Base-by-base conservation (phyloP, 768 basidiomycete genomes). In the Mycena haematopus region DNA sequence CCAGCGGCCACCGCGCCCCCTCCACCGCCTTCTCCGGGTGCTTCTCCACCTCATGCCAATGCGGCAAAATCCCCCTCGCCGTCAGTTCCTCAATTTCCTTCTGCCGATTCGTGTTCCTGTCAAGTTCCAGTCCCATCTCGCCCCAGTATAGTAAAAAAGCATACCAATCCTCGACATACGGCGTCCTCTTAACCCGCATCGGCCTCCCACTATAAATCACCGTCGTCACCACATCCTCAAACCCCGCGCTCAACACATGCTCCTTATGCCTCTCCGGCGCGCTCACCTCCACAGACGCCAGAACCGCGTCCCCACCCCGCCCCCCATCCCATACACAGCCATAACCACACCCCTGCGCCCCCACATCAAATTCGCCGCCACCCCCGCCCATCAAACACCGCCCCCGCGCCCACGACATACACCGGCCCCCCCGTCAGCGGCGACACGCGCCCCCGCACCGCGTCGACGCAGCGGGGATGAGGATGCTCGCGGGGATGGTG, bases 391-490 rank as follows among this genome's bases (percentile, higher is more conserved):
- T 96, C 93, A 76, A 86, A 93, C 21, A 98, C 90, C 0, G 93
- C 95, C 33, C 95, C 95, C 6, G 95, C 95, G 27, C 93, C 95
- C 61, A 98, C 77, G 46, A 98, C 92, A 71, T 93, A 92, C 13
- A 97, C 81, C 0, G 93, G 93, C 67, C 87, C 78, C 50, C 92
- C 92, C 0, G 89, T 96, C 63, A 97, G 76, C 11, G 93, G 88
- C 0, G 91, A 92, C 66, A 79, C 89, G 75, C 80, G 82, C 9
- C 90, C 91, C 72, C 87, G 90, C 71, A 89, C 88, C 24, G 84
- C 86, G 70, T 96, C 94, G 49, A 96, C 93, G 69, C 91, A 92
- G 93, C 93, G 10, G 95, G 94, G 63, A 98, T 93, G 67, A 98
- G 86, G 72, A 98, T 85, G 15, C 89, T 88, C 2, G 91, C 89